phyloP scores from a whole-genome alignment of 1,284 basidiomycete species.

The Gymnopus androsaceus region DNA sequence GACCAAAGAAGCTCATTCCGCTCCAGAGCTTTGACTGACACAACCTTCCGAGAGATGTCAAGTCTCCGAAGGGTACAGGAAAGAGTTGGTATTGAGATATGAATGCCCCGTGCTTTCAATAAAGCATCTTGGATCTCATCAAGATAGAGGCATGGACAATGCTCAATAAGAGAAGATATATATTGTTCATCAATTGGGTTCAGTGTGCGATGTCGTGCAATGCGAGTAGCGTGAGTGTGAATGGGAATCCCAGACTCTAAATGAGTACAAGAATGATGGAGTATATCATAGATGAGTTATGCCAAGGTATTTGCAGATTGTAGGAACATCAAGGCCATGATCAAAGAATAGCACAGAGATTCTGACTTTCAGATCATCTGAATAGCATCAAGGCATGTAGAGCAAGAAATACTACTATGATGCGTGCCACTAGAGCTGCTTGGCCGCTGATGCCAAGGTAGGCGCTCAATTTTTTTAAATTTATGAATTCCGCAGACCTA shows the following conservation, averaged over 20 bases:
- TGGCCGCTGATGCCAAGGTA: no score
- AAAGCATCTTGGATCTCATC: conserved; percentile 24
- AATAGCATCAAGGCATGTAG: no score
- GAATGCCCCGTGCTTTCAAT: conserved; percentile 7
- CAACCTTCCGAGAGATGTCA: conserved; percentile 21
- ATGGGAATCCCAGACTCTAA: no score
- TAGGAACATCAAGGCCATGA: no score
- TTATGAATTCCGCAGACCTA: no score
- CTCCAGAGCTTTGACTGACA: conserved; percentile 23
- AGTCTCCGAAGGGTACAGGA: conserved; percentile 19
- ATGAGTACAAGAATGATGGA: no score
- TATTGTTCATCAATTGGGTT: not conserved
- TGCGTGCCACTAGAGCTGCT: no score
- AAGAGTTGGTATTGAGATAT: conserved; percentile 21
- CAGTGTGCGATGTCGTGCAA: not conserved
- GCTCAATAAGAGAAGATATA: conserved; percentile 7
- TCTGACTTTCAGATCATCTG: no score
- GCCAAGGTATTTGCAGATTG: not conserved
- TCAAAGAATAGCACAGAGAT: no score
- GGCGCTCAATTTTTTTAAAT: no score
- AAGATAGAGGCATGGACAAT: conserved; percentile 18
- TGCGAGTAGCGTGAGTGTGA: not conserved
- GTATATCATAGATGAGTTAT: no score
- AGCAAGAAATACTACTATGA: no score
- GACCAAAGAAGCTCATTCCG: conserved; percentile 24